phyloP scores from a whole-genome alignment of 2,329 filamentous ascomycete species.

The Diaporthe destruens region DNA sequence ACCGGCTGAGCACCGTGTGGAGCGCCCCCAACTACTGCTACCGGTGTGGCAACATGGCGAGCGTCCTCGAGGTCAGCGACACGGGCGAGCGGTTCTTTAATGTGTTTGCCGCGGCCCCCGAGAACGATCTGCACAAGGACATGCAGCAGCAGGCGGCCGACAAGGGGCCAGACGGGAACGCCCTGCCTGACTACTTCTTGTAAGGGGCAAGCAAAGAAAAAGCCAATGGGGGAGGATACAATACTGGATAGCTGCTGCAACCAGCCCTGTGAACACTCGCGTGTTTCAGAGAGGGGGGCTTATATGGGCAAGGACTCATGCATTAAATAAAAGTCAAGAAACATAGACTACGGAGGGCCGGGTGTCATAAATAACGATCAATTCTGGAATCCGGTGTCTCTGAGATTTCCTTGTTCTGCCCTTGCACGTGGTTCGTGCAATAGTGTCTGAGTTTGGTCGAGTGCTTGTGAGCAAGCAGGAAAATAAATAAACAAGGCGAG shows the following conservation, averaged over 20 bases:
- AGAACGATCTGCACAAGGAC: slow-evolving; percentile 93
- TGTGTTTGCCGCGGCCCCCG: slow-evolving; percentile 95
- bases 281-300: neutral
- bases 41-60: slow-evolving; percentile 95
- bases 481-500: neutral
- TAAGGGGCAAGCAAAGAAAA: slow-evolving; percentile 52
- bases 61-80: slow-evolving; percentile 95
- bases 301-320: slow-evolving; percentile 12
- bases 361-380: slow-evolving; percentile 30
- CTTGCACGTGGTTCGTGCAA: slow-evolving; percentile 15
- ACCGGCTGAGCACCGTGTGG: slow-evolving; percentile 95
- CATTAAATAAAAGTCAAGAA: slow-evolving; percentile 13
- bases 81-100: slow-evolving; percentile 96
- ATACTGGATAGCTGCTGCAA: slow-evolving; percentile 18
- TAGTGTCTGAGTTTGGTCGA: slow-evolving; percentile 14
- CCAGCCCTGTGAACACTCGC: neutral
- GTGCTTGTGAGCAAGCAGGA: neutral
- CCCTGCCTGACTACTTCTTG: slow-evolving; percentile 80
- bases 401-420: neutral
- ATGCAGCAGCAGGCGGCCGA: slow-evolving; percentile 73
- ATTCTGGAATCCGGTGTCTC: slow-evolving; percentile 22
- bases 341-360: slow-evolving; percentile 24
- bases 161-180: slow-evolving; percentile 73
- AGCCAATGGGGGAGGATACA: neutral
- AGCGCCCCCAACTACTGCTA: slow-evolving; percentile 98